Base-by-base conservation (phyloP, 2,329 filamentous ascomycete species). In the Pyrenophora graminea region DNA sequence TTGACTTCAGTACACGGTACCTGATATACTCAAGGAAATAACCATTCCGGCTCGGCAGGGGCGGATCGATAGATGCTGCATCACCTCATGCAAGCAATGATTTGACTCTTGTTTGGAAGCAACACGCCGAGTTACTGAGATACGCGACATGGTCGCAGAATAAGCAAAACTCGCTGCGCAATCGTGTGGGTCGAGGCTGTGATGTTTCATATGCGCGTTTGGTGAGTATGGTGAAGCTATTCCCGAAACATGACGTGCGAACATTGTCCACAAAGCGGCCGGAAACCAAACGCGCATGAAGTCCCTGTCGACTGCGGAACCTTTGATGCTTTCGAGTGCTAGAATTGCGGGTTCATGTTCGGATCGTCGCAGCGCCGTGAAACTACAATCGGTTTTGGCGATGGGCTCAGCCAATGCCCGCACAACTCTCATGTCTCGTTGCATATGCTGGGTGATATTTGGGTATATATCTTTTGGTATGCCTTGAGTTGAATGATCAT, bases 191-290 rank as follows among this genome's bases (percentile, higher is more conserved):
- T 17, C 19, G 33, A 38, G 59, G 59, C 53, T 48, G 46, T 34
- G 41, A 57, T 64, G 65, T 69, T 69, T 69, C 66, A 66, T 54
- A 48, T 32, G 37, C 41, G 39, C 48, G 58, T 64, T 58, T 62
- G 58, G 59, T 30, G 59, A 56, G 61, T 48, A 58, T 62, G 49
- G 57, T 58, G 53, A 65, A 50, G 61, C 51, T 62, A 49, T 19
- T 52, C 45, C 48, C 56, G 59, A 66, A 68, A 66, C 63, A 58
- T 27, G 30, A 45, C 52, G 41, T 23, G 37, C 44, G 13, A 48
- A 48, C 53, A 33, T 32, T 56, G 13, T 53, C 45, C 32, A 33
- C 41, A 53, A 59, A 42, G 13, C 39, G 33, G 23, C 40, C 39
- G 33, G 39, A 55, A 58, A 61, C 57, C 36, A 57, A 58, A 61